Evolutionary conservation across 495 filamentous ascomycete species (phyloP), one percentile per base, ranked within the genome.

Genomic region (Clavariopsis aquatica): DNA sequence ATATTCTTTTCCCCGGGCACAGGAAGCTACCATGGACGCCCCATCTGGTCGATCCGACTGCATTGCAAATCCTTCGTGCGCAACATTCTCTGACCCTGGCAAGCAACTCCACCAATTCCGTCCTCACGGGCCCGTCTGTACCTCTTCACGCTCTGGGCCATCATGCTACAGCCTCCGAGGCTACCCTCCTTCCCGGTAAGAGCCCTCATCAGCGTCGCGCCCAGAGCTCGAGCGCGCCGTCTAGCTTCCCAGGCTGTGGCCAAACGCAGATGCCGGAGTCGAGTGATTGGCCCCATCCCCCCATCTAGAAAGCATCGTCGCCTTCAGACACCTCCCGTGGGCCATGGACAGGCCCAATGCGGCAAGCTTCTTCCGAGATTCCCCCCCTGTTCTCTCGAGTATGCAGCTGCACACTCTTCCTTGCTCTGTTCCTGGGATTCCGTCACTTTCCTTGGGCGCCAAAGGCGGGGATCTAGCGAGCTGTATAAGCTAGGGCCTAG

Each of bases 401-500:
- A 69, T 65, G 66, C 66, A 65, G 10, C 45, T 60, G 56, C 49
- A 36, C 45, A 13, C 31, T 45, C 51, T 65, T 62, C 61, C 61
- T 54, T 57, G 56, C 38, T 31, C 27, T 57, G 55, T 64, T 45
- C 55, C 49, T 56, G 20, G 59, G 19, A 52, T 56, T 31, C 51
- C 66, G 66, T 65, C 66, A 69, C 60, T 47, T 57, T 62, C 13
- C 46, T 49, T 29, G 12, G 38, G 31, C 17, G 54, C 45, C 20
- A 49, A 65, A 27, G 56, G 66, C 61, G 66, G 66, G 66, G 66
- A 69, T 53, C 52, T 49, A 6, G 49, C 31, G 47, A 66, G 31
- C 23, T 36, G 13, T 12, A 17, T 17, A 17, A 43, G 38, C 15
- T 43, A n/a, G 4, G 15, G 13, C 38, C 38, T 17, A 17, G 6